Conservation (phyloP, 257 asterid genomes). For the Solanum bulbocastanum region DNA sequence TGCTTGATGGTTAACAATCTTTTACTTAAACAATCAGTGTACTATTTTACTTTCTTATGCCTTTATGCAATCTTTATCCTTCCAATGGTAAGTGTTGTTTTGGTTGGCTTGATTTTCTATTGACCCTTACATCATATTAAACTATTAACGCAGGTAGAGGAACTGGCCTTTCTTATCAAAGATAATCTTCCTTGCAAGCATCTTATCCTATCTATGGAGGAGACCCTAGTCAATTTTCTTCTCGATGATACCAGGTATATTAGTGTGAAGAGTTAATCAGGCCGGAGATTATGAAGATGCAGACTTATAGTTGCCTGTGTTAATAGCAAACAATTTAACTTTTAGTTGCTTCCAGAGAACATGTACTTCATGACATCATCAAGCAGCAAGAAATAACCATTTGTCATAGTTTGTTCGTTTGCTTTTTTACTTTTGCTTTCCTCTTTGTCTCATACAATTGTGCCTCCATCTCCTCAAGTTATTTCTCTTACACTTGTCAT, state of each 20-base stretch:
- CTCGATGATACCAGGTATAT: constrained; percentile 57
- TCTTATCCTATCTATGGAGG: constrained; percentile 77
- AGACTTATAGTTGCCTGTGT: background rate
- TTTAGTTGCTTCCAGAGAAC: background rate
- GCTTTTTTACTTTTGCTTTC: background rate
- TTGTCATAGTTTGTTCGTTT: background rate
- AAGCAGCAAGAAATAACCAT: background rate
- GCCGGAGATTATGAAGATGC: background rate
- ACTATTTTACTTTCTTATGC: background rate
- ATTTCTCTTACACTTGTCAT: background rate
- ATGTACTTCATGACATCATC: background rate
- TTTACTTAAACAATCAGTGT: background rate
- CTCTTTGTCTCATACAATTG: background rate
- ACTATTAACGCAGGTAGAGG: constrained; percentile 56
- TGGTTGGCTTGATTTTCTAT: background rate
- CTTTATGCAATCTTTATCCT: background rate
- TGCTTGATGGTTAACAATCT: background rate
- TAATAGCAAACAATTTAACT: background rate
- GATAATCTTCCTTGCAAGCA: constrained; percentile 82
- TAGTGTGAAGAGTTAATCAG: background rate
- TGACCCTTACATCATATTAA: background rate
- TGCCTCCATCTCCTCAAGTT: background rate
- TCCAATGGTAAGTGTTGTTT: background rate
- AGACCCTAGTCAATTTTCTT: constrained; percentile 55
- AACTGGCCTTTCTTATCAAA: constrained; percentile 75